A percentile compares a stretch with the other conserved stretches of the same genome.
phyloP scores from a whole-genome alignment of 768 basidiomycete genomes.

The Calocera viscosa region DNA sequence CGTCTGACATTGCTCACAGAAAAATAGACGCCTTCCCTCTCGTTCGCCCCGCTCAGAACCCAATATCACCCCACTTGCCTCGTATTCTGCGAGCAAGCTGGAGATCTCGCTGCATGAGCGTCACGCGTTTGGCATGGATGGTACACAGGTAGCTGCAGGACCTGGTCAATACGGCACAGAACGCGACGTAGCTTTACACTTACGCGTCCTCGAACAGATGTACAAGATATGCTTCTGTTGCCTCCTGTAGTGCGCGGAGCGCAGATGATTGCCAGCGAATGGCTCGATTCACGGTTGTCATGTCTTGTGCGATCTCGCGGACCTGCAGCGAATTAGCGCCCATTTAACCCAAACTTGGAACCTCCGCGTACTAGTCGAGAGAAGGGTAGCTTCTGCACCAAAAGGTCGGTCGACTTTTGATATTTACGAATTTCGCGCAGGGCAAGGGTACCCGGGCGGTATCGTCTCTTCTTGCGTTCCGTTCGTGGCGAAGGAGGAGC shows the following conservation, averaged over 20 bases:
- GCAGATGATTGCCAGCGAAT: conserved; percentile 95
- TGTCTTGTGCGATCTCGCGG: conserved; percentile 84
- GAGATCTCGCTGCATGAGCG: conserved; percentile 94
- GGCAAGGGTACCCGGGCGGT: conserved; percentile 79
- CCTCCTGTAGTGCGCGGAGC: conserved; percentile 87
- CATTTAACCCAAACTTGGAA: not conserved
- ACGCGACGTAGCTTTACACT: conserved; percentile 29
- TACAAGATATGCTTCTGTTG: conserved; percentile 86
- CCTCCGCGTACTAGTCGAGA: conserved; percentile 63
- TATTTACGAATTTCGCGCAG: conserved; percentile 88
- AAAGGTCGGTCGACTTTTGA: conserved; percentile 81
- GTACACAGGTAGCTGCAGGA: conserved; percentile 75
- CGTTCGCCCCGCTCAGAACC: not conserved
- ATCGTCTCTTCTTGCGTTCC: conserved; percentile 44
- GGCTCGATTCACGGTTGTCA: conserved; percentile 65
- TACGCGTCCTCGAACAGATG: conserved; percentile 98
- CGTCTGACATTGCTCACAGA: not conserved
- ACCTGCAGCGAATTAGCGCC: conserved; percentile 42
- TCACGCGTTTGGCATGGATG: conserved; percentile 94
- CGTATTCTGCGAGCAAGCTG: conserved; percentile 92
- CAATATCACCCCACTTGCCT: conserved; percentile 72
- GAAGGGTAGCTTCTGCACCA: conserved; percentile 81
- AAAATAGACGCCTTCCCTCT: not conserved
- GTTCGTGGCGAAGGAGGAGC: not conserved
- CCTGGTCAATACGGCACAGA: conserved; percentile 1